Conservation (phyloP, 2,329 filamentous ascomycete species). For the Penicillium rolfsii region DNA sequence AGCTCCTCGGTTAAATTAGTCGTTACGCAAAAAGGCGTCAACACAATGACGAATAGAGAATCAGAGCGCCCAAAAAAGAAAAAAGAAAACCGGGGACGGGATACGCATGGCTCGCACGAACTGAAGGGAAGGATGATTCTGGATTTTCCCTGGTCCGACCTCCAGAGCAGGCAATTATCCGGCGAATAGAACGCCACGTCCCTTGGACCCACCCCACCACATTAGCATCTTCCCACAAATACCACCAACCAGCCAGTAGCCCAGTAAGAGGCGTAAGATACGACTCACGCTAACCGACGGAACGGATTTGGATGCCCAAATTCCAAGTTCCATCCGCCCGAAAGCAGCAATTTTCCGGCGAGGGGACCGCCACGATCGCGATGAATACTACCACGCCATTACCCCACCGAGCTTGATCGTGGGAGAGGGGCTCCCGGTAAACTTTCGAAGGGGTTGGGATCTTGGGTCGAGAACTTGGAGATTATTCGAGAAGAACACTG, state of each 20-base stretch:
- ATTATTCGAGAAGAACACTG: too few species aligned
- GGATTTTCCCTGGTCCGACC: conserved; percentile 1
- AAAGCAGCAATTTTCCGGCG: neutral
- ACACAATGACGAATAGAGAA: conserved; percentile 8
- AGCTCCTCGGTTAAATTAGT: conserved; percentile 19
- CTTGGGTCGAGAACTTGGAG: too few species aligned
- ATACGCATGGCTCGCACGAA: conserved; percentile 10
- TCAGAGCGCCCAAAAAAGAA: neutral
- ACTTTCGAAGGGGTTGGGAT: too few species aligned
- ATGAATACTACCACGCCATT: neutral
- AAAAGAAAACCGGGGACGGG: neutral
- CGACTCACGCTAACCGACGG: neutral
- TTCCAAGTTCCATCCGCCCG: neutral
- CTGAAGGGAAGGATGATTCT: conserved; percentile 4
- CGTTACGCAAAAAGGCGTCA: neutral
- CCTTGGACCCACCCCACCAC: conserved; percentile 10
- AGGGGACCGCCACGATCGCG: neutral
- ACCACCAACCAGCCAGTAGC: neutral
- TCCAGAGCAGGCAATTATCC: conserved; percentile 22
- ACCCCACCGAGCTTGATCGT: neutral
- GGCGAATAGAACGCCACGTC: conserved; percentile 22
- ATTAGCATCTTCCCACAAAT: too few species aligned
- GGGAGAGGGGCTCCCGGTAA: too few species aligned
- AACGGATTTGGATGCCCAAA: neutral
- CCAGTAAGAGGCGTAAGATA: neutral